Percentiles rank a stretch among this genome's conserved stretches.
These are phyloP conservation scores for Fusarium sp. DNA, from an alignment of 2,329 filamentous ascomycete species.

Conservation along the genomic window DNA sequence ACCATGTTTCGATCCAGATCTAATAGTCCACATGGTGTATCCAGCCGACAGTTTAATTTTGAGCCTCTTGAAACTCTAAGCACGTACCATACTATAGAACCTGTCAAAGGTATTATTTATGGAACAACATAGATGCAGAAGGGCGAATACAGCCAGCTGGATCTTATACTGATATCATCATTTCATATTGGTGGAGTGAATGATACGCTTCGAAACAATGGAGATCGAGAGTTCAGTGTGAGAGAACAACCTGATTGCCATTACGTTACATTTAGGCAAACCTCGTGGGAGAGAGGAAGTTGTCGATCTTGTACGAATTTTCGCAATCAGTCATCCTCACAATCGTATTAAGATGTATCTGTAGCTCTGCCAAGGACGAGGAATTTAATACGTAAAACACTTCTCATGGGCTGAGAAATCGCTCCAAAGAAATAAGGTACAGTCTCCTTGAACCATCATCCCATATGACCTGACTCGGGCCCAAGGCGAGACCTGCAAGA, in stretches of 20 bases:
- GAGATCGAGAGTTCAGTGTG: neutral
- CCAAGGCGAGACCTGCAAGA: neutral
- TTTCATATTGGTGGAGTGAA: neutral
- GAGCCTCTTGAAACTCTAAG: constrained; percentile 1
- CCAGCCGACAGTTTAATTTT: neutral
- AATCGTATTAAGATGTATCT: neutral
- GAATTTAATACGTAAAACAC: constrained; percentile 5
- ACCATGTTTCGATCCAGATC: constrained; percentile 20
- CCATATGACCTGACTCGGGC: neutral
- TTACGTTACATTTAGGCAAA: neutral
- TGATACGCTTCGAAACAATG: neutral
- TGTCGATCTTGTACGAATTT: neutral
- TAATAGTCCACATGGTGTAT: neutral
- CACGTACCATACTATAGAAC: neutral
- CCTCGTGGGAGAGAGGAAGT: neutral
- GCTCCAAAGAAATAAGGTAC: neutral
- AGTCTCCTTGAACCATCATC: neutral
- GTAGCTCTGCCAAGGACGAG: neutral
- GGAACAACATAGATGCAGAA: neutral
- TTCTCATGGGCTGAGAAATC: neutral
- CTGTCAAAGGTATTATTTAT: neutral
- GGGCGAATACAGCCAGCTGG: neutral
- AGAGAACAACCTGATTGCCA: neutral
- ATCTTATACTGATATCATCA: neutral
- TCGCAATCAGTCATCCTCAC: neutral